Base-by-base conservation (phyloP, 1,284 basidiomycete species). In the Erythrobasidium hasegawianum region DNA sequence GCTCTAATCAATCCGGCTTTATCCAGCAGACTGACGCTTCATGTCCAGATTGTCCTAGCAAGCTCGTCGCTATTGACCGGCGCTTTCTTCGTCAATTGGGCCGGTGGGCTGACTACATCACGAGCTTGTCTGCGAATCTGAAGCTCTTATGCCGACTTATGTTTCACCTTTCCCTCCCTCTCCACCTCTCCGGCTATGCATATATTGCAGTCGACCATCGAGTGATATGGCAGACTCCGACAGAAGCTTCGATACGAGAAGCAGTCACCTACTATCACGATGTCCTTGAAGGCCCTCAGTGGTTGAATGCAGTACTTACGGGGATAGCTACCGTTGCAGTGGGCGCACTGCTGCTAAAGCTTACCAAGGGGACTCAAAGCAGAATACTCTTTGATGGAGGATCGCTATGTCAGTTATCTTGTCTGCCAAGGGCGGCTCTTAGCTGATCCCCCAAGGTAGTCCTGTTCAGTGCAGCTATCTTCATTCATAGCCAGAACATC, bases 381-480 rank as follows among this genome's bases (percentile, higher is more conserved):
- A 33, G 57, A 2, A 50, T 67, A 24, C 57, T 67, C 20, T 67
- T 67, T 29, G 64, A 67, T 22, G 64, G 64, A n/a, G 64, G 55
- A 13, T 59, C 57, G 24, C 40, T 67, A n/a, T 67, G 64, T 67
- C 38, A 22, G 64, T 53, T 5, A 11, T 5, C 29, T 20, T 29
- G 7, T n/a, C 24, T 4, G n/a, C 33, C 14, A 7, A n/a, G n/a
- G 13, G 3, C 2, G 38, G 10, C 33, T 13, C 4, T n/a, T 57
- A 22, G n/a, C n/a, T 24, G 26, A 61, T 2, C 13, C 1, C 1
- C 8, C 41, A 22, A 3, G 10, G 4, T 52, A 65, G 62, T 65
- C 45, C 56, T 65, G 11, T 33, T 65, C 40, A 26, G 40, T 10
- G 56, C 62, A 13, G 62, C 62, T 13, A 45, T 53, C 18, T 57